phyloP scores from a whole-genome alignment of 805 yeast genomes.

The Komagataella ulmi region DNA sequence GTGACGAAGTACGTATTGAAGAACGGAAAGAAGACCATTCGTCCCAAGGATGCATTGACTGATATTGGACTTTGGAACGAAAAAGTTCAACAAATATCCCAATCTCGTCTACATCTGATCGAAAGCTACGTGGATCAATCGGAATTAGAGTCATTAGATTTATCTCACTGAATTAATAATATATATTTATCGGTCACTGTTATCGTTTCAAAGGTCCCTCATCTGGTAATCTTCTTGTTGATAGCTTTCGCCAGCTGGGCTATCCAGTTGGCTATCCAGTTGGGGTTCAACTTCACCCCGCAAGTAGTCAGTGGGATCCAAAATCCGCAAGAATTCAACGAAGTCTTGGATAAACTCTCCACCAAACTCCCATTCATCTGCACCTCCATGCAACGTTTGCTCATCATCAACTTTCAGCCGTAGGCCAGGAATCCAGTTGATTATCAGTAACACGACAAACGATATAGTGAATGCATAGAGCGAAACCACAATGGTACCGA shows the following conservation, averaged over 20 bases:
- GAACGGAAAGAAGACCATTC: slow-evolving; percentile 60
- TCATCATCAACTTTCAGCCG: slow-evolving; percentile 61
- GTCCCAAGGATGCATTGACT: slow-evolving; percentile 46
- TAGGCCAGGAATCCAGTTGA: slow-evolving; percentile 67
- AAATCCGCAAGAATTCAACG: slow-evolving; percentile 82
- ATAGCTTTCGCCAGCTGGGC: not conserved
- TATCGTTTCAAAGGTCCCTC: not conserved
- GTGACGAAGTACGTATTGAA: slow-evolving; percentile 76
- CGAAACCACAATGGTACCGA: slow-evolving; percentile 23
- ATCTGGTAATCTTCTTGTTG: not conserved
- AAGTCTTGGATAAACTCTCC: slow-evolving; percentile 85
- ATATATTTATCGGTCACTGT: not conserved
- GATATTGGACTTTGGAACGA: slow-evolving; percentile 43
- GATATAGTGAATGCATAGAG: slow-evolving; percentile 59
- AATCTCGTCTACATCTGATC: slow-evolving; percentile 25
- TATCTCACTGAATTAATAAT: not conserved
- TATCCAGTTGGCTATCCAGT: not conserved
- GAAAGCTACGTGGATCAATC: slow-evolving; percentile 19
- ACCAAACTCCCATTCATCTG: slow-evolving; percentile 79
- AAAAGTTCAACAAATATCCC: slow-evolving; percentile 28
- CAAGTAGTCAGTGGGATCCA: slow-evolving; percentile 15
- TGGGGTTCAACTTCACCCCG: slow-evolving; percentile 1
- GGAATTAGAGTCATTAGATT: slow-evolving; percentile 2
- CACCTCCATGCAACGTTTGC: slow-evolving; percentile 57
- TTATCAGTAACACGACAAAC: slow-evolving; percentile 43